These are phyloP conservation scores for Triticum aestivum DNA, from an alignment of 176 grass and related monocot genomes.

Conservation along the genomic window IWGSC_CS_RefSeq_v2.1 NC_057808.1:529006169-529006668, in stretches of 20 bases:
- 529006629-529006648: conserved; percentile 69
- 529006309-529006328: conserved; percentile 54
- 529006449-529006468: background rate
- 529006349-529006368: conserved; percentile 41
- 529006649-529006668: conserved; percentile 38
- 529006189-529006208: conserved; percentile 15
- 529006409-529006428: background rate
- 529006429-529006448: background rate
- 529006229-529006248: background rate
- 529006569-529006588: conserved; percentile 56
- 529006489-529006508: conserved; percentile 51
- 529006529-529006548: conserved; percentile 16
- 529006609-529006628: conserved; percentile 45
- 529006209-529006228: background rate
- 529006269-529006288: background rate
- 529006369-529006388: conserved; percentile 64
- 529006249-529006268: background rate
- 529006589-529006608: conserved; percentile 73
- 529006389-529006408: conserved; percentile 49
- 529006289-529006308: background rate
- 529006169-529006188: conserved; percentile 17
- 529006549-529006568: conserved; percentile 58
- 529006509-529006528: conserved; percentile 43
- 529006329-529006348: conserved; percentile 67
- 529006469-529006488: conserved; percentile 49